These are phyloP conservation scores for Saccharomycopsis capsularis DNA, from an alignment of 805 yeast species.

Conservation along the genomic window DNA sequence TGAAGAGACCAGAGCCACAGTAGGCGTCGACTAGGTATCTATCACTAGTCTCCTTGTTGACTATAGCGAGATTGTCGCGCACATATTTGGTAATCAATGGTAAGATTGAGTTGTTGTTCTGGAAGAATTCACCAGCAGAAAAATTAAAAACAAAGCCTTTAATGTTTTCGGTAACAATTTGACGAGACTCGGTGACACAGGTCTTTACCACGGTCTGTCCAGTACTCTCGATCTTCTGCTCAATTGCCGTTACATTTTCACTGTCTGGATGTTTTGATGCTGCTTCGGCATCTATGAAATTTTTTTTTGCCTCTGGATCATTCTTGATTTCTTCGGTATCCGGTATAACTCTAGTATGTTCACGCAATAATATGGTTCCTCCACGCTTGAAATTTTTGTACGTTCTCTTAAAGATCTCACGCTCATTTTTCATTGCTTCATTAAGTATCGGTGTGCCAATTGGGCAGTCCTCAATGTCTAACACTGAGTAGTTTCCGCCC, in stretches of 20 bases:
- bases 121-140: constrained; percentile 94
- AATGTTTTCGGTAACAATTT: constrained; percentile 70
- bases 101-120: constrained; percentile 86
- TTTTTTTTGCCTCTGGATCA: constrained; percentile 25
- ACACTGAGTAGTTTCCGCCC: constrained; percentile 57
- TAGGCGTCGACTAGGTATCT: constrained; percentile 86
- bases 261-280: constrained; percentile 39
- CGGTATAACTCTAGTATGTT: constrained; percentile 47
- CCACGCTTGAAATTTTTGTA: constrained; percentile 58
- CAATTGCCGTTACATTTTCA: constrained; percentile 32
- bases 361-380: constrained; percentile 81
- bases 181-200: constrained; percentile 73
- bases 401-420: constrained; percentile 45
- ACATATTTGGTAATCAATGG: constrained; percentile 82
- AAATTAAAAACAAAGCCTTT: constrained; percentile 76
- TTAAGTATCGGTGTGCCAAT: constrained; percentile 82
- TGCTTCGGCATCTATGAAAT: constrained; percentile 28
- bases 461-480: constrained; percentile 91
- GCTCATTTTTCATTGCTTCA: constrained; percentile 63
- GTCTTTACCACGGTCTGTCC: constrained; percentile 44
- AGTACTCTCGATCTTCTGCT: constrained; percentile 27
- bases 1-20: constrained; percentile 93
- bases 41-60: constrained; percentile 38
- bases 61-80: constrained; percentile 46
- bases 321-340: constrained; percentile 25